Base-by-base conservation (phyloP, 805 yeast genomes). In the Metschnikowia dekortorum region DNA sequence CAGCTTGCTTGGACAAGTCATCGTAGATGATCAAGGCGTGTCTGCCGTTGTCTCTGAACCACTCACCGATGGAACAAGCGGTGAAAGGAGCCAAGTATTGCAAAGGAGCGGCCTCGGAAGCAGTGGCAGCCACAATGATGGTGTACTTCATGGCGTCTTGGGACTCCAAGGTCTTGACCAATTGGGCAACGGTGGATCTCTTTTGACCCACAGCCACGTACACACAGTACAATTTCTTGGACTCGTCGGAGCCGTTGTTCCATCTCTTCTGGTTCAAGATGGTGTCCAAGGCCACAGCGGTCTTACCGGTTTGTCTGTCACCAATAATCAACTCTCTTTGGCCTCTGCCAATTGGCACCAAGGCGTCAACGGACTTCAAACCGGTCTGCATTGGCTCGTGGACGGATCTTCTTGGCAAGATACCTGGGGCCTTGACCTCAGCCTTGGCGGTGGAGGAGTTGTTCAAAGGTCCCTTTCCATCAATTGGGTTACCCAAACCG, bases 31-130 rank as follows among this genome's bases (percentile, higher is more conserved):
- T 94, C 80, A 92, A 81, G 66, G 98, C 95, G 79, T 94, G 98
- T 76, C 78, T 88, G 74, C 96, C 97, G 78, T 92, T 94, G 84
- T 94, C 99, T 85, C 99, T 89, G 95, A 94, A 94, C 99, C 99
- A 94, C 83, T 94, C 99, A 82, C 98, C 97, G 74, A 94, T 91
- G 70, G 99, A 96, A 75, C 96, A 87, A 64, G 91, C 99, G 66
- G 99, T 89, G 96, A 94, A 94, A 75, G 99, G 99, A 82, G 99
- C 98, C 74, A 94, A 80, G 83, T 90, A 94, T 84, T 94, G 99
- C 78, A 94, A 83, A 76, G 99, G 99, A 76, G 99, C 99, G 66
- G 99, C 99, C 83, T 94, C 99, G 58, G 99, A 94, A 64, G 99
- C 99, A 68, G 99, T 94, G 67, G 99, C 99, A 57, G 99, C 97